A percentile compares a stretch with the other conserved stretches of the same genome.
phyloP scores from a whole-genome alignment of 306 rosid species.

The Senna tora region DNA sequence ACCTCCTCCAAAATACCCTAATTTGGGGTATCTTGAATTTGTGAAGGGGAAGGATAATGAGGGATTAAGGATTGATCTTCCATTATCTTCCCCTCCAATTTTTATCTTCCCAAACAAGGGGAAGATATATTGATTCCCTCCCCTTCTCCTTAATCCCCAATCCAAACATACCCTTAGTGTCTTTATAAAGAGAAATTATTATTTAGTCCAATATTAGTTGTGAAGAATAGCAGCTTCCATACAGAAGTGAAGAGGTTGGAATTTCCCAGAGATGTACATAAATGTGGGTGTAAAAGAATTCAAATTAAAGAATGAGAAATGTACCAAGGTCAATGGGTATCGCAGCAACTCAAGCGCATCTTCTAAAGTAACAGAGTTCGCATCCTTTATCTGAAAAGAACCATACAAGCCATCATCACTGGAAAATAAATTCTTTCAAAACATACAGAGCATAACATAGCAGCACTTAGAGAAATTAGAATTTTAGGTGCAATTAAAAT shows the following conservation, averaged over 20 bases:
- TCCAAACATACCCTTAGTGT: no score
- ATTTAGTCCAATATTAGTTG: background rate
- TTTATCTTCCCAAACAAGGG: no score
- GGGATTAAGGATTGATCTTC: no score
- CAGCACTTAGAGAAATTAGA: background rate
- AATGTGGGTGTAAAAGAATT: background rate
- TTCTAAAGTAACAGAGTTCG: conserved; percentile 65
- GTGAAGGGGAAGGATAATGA: no score
- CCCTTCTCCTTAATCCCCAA: no score
- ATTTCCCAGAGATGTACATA: background rate
- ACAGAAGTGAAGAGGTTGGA: background rate
- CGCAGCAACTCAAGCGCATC: conserved; percentile 66
- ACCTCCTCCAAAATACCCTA: no score
- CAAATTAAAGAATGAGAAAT: conserved; percentile 33
- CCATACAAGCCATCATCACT: conserved; percentile 19
- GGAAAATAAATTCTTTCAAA: conserved; percentile 2
- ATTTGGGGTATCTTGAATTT: no score
- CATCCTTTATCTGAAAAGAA: conserved; percentile 74
- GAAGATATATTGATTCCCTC: no score
- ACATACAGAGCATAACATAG: conserved; percentile 32
- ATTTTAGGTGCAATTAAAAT: background rate
- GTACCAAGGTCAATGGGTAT: conserved; percentile 89
- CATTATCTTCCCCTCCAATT: no score
- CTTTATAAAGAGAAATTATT: background rate
- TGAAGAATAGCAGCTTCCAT: background rate